Evolutionary conservation across 805 yeast genomes (phyloP).

Genomic region (Kregervanrija fluxuum): DNA sequence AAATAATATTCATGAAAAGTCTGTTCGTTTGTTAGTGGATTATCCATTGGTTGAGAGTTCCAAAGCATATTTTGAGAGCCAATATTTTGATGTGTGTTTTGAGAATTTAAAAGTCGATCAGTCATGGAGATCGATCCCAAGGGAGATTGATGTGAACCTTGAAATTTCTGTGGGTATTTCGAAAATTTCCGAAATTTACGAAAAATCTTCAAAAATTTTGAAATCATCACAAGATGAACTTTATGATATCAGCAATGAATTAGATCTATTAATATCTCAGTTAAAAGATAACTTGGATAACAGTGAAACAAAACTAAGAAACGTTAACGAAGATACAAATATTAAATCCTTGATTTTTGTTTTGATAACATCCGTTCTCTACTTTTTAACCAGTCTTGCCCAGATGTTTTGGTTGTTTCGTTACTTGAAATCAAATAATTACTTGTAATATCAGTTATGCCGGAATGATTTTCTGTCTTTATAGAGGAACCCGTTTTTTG

Average conservation of each 20-base stretch:
- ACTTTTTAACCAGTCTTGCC: slow-evolving; percentile 10
- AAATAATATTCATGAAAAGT: slow-evolving; percentile 12
- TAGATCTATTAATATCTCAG: slow-evolving; percentile 13
- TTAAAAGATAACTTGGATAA: slow-evolving; percentile 9
- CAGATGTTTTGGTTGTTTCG: slow-evolving; percentile 20
- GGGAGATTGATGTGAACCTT: slow-evolving; percentile 13
- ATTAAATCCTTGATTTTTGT: slow-evolving; percentile 12
- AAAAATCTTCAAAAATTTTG: slow-evolving; percentile 14
- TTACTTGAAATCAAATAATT: slow-evolving; percentile 13
- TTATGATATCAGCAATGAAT: slow-evolving; percentile 13
- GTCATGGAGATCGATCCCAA: slow-evolving; percentile 22
- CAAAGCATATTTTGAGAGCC: slow-evolving; percentile 10
- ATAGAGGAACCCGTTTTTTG: neutral
- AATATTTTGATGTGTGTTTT: slow-evolving; percentile 25
- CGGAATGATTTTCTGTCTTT: neutral
- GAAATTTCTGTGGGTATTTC: slow-evolving; percentile 22
- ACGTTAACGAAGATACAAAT: slow-evolving; percentile 23
- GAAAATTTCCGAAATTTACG: slow-evolving; percentile 16
- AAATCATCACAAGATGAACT: slow-evolving; percentile 9
- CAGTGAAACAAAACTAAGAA: slow-evolving; percentile 18
- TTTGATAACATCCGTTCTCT: slow-evolving; percentile 7
- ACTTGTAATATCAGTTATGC: slow-evolving; percentile 16
- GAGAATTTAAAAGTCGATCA: slow-evolving; percentile 24
- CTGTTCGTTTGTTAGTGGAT: slow-evolving; percentile 17
- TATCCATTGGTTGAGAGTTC: slow-evolving; percentile 13